These are phyloP conservation scores for Angomonas ambiguus DNA, from an alignment of 208 protist species.

Conservation along the genomic window DNA sequence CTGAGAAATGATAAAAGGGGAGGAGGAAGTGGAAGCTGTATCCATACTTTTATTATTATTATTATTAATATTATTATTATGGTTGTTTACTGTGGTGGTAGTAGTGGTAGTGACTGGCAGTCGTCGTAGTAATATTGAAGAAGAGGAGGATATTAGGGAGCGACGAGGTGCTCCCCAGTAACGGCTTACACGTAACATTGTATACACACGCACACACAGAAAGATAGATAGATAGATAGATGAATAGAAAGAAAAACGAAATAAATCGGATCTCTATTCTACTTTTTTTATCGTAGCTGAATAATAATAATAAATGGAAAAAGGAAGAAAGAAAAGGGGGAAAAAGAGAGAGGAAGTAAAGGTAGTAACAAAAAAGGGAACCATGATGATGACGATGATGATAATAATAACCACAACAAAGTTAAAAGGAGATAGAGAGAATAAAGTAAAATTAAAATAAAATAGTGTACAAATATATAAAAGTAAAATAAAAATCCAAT, in stretches of 20 bases:
- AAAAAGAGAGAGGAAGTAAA: neutral
- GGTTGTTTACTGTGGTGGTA: neutral
- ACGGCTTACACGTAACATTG: too few relatives aligned
- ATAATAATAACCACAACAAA: conserved; percentile 1
- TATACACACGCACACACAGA: too few relatives aligned
- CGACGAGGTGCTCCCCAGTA: too few relatives aligned
- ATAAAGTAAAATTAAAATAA: neutral
- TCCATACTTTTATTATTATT: neutral
- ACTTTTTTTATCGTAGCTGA: neutral
- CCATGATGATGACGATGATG: neutral
- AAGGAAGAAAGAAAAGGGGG: conserved; percentile 9
- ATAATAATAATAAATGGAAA: conserved; percentile 12
- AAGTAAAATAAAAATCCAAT: neutral
- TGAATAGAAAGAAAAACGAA: too few relatives aligned
- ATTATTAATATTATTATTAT: conserved; percentile 2
- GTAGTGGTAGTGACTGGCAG: neutral
- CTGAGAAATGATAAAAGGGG: neutral
- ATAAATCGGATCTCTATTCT: neutral
- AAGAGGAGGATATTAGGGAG: too few relatives aligned
- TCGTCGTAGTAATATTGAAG: neutral
- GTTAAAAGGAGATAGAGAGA: neutral
- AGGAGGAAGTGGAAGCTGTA: neutral
- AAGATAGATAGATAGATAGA: too few relatives aligned
- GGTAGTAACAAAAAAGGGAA: conserved; percentile 15
- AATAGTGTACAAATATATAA: neutral